phyloP scores from a whole-genome alignment of 306 rosid genomes.

The Trichosanthes cucumerina region DNA sequence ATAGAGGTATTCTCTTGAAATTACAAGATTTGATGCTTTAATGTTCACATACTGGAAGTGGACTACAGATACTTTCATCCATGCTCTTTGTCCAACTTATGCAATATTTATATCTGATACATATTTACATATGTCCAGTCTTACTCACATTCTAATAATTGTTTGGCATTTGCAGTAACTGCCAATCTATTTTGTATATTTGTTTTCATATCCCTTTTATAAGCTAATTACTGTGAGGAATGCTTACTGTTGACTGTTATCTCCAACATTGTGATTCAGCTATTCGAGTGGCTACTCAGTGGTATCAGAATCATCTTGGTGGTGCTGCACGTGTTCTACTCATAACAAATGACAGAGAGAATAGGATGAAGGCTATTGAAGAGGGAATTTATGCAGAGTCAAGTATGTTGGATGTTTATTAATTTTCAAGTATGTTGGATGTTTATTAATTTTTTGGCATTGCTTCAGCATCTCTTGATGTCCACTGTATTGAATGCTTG shows the following conservation, averaged over 20 bases:
- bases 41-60: constrained; percentile 4
- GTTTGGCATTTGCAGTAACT: not conserved
- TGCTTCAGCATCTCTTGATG: constrained; percentile 12
- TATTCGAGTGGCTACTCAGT: constrained; percentile 83
- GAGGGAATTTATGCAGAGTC: constrained; percentile 93
- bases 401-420: constrained; percentile 30
- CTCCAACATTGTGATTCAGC: constrained; percentile 43
- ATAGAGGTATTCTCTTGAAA: constrained; percentile 62
- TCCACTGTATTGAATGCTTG: constrained; percentile 2
- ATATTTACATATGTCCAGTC: not conserved
- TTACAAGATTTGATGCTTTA: constrained; percentile 9
- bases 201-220: not conserved
- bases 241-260: constrained; percentile 1
- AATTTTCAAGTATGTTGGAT: constrained; percentile 37
- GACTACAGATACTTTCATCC: not conserved
- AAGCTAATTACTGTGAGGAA: not conserved
- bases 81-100: not conserved
- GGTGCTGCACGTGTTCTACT: constrained; percentile 60
- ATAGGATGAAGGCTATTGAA: constrained; percentile 76
- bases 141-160: not conserved
- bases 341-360: constrained; percentile 82
- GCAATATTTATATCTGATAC: not conserved
- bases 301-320: constrained; percentile 96
- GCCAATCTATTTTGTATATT: not conserved
- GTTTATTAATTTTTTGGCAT: not conserved